Base-by-base conservation (phyloP, 2,329 filamentous ascomycete species). In the Teratosphaeria viscida region DNA sequence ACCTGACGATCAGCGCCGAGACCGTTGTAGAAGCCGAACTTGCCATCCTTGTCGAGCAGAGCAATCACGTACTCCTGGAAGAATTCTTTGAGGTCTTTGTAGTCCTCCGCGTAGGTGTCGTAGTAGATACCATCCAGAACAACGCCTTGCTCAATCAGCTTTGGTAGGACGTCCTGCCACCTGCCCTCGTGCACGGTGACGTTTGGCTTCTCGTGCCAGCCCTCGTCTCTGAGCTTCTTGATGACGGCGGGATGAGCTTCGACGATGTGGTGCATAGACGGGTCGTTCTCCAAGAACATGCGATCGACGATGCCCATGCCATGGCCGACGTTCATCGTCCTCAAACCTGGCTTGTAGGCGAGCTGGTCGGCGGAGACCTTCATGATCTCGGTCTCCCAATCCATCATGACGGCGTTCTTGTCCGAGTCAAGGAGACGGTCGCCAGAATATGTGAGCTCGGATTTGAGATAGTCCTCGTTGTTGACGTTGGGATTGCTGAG, bases 41-140 rank as follows among this genome's bases (percentile, higher is more conserved):
- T 77, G 47, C 76, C 76, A 10, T 74, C 70, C 32, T 81, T 78
- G 65, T 89, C 86, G 54, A 99, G 77, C 58, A 97, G 74, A 0
- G 85, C 87, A 35, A 94, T 89, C 11, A 97, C 86, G 66, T 88
- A 85, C 72, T 97, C 94, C 2, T 83, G 87, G 72, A 97, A 96
- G 77, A 97, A 96, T 61, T 85, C 80, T 54, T 87, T 87, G 32
- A 97, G 83, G 72, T 92, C 89, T 2, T 80, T 79, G 74, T 97
- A 99, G 64, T 94, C 89, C 76, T 99, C 94, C 6, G 91, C 94
- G 73, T 97, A 97, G 0, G 94, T 99, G 71, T 99, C 94, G 70
- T 96, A 97, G 78, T 97, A 99, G 66, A 99, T 78, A 11, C 73
- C 78, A 61, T 81, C 77, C 57, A 80, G 77, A 26, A 71, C 65